Percentiles rank a stretch among this genome's conserved stretches.
Evolutionary conservation across 2,329 filamentous ascomycete species (phyloP).

Genomic region (Trichophyton equinum): DNA sequence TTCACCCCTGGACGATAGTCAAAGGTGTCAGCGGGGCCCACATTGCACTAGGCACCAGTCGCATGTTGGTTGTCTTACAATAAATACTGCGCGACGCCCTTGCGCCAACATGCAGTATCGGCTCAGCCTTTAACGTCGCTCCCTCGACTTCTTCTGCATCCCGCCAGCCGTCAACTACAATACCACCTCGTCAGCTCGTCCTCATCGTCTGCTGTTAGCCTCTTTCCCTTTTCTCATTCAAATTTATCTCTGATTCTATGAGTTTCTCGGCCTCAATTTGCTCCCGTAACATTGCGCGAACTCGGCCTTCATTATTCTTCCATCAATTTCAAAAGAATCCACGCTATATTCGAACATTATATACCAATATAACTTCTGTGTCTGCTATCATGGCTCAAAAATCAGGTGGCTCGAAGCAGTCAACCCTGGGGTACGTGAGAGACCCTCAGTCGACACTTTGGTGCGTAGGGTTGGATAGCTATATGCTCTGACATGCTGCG

Average conservation of each 20-base stretch:
- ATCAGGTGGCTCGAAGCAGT: conserved; percentile 47
- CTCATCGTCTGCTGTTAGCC: background rate
- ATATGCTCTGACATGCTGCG: background rate
- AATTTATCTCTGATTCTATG: background rate
- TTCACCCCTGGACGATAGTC: background rate
- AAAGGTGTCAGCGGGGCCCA: background rate
- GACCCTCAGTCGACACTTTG: conserved; percentile 59
- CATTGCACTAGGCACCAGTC: background rate
- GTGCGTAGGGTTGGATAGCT: conserved; percentile 38
- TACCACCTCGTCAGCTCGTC: background rate
- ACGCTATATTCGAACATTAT: background rate
- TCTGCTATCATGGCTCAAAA: conserved; percentile 19
- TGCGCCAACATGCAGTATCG: background rate
- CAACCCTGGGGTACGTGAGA: conserved; percentile 79
- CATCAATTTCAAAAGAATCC: background rate
- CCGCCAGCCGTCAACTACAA: background rate
- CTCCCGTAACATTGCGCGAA: background rate
- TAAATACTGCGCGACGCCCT: background rate
- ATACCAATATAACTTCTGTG: background rate
- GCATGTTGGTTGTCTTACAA: background rate
- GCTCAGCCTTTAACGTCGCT: background rate
- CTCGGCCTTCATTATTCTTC: background rate
- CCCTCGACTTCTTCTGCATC: background rate
- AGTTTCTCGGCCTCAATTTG: background rate
- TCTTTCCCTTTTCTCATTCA: background rate